Conservation (phyloP, 2,329 filamentous ascomycete genomes). For the Aureobasidium sp. region DNA sequence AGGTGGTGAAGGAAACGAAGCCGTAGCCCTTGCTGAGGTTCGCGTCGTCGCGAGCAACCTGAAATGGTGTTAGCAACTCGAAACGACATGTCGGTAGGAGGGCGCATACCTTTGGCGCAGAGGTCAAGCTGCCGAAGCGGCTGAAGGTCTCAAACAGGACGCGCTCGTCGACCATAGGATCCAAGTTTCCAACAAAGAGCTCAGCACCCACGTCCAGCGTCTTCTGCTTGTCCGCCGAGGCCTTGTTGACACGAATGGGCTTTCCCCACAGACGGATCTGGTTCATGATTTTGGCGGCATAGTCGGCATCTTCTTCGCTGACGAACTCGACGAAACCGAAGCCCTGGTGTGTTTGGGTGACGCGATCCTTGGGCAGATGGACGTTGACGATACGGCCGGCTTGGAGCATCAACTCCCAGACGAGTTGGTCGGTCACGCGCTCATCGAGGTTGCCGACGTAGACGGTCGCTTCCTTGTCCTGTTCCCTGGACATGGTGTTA, state of each 20-base stretch:
- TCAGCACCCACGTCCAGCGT: slow-evolving; percentile 95
- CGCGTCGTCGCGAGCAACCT: slow-evolving; percentile 73
- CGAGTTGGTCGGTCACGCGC: slow-evolving; percentile 77
- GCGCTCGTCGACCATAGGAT: slow-evolving; percentile 91
- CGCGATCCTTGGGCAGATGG: slow-evolving; percentile 94
- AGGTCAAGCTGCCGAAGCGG: slow-evolving; percentile 78
- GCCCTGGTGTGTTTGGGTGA: slow-evolving; percentile 92
- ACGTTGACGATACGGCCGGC: slow-evolving; percentile 96
- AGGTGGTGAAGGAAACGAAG: slow-evolving; percentile 87
- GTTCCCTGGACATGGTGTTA: slow-evolving; percentile 55
- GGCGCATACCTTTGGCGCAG: slow-evolving; percentile 67
- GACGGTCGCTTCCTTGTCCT: slow-evolving; percentile 96
- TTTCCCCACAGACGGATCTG: slow-evolving; percentile 88
- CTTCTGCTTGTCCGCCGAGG: slow-evolving; percentile 84
- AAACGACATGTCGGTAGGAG: neutral
- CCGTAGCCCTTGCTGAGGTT: slow-evolving; percentile 91
- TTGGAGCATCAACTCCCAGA: slow-evolving; percentile 96
- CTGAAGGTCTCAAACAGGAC: slow-evolving; percentile 91
- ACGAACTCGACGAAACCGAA: slow-evolving; percentile 99
- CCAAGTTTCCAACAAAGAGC: slow-evolving; percentile 92
- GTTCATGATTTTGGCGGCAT: slow-evolving; percentile 94
- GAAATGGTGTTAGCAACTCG: neutral
- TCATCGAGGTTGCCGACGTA: slow-evolving; percentile 99
- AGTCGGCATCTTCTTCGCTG: slow-evolving; percentile 90
- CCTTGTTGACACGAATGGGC: slow-evolving; percentile 93